Conservation (phyloP, 129 eudicot genomes). For the sunflower (Helianthus annuus) region HanXRQr2.0-SUNRISE NC_035447.2:130483225-130483724, state of each 20-base stretch:
- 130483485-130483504: slow-evolving; percentile 87
- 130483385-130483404: slow-evolving; percentile 95
- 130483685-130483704: not conserved
- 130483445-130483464: slow-evolving; percentile 76
- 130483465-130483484: slow-evolving; percentile 94
- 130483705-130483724: not conserved
- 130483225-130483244: not conserved
- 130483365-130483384: slow-evolving; percentile 75
- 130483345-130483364: slow-evolving; percentile 6
- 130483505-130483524: slow-evolving; percentile 93
- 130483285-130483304: not conserved
- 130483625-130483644: slow-evolving; percentile 94
- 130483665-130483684: slow-evolving; percentile 9
- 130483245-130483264: slow-evolving; percentile 1
- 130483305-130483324: not conserved
- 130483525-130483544: slow-evolving; percentile 92
- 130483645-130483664: slow-evolving; percentile 12
- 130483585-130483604: slow-evolving; percentile 95
- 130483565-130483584: slow-evolving; percentile 87
- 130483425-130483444: slow-evolving; percentile 83
- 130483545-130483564: slow-evolving; percentile 90
- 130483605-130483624: slow-evolving; percentile 99
- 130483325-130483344: slow-evolving; percentile 1
- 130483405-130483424: slow-evolving; percentile 80
- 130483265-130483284: slow-evolving; percentile 6